Conservation (phyloP, 2,329 filamentous ascomycete genomes). For the Dryadomyces quercivorus region DNA sequence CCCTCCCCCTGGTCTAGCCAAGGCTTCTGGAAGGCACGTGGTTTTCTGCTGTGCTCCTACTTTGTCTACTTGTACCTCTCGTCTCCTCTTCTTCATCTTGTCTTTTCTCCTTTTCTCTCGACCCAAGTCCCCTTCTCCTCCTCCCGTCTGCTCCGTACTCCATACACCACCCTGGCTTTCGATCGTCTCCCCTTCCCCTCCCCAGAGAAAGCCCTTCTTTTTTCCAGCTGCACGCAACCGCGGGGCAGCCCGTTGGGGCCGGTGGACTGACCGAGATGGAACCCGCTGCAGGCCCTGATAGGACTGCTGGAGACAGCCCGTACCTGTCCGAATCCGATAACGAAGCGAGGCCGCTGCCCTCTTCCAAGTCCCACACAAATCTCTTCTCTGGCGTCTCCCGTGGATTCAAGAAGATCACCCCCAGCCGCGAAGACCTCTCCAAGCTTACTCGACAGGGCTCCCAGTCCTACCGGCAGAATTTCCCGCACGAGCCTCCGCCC, state of each 20-base stretch:
- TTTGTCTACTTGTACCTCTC: background rate
- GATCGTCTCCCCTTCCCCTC: background rate
- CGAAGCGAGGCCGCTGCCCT: constrained; percentile 23
- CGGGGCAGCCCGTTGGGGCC: background rate
- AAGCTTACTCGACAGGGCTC: constrained; percentile 33
- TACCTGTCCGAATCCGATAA: constrained; percentile 32
- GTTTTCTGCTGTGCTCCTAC: background rate
- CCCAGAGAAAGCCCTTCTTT: background rate
- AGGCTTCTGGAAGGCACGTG: background rate
- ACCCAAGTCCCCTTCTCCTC: background rate
- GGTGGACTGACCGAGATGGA: constrained; percentile 22
- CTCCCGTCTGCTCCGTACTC: background rate
- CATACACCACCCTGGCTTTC: background rate
- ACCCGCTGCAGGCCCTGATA: constrained; percentile 18
- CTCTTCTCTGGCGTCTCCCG: constrained; percentile 39
- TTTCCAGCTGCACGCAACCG: background rate
- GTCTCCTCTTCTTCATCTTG: background rate
- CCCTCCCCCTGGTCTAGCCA: background rate
- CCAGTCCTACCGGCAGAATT: constrained; percentile 12
- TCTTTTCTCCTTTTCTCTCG: background rate
- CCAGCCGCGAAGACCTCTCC: constrained; percentile 28
- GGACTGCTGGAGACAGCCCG: constrained; percentile 19
- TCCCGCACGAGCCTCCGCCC: constrained; percentile 7
- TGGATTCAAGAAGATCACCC: constrained; percentile 35
- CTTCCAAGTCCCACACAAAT: constrained; percentile 29